Conservation (phyloP, 1,284 basidiomycete species). For the Cutaneotrichosporon sp. region DNA sequence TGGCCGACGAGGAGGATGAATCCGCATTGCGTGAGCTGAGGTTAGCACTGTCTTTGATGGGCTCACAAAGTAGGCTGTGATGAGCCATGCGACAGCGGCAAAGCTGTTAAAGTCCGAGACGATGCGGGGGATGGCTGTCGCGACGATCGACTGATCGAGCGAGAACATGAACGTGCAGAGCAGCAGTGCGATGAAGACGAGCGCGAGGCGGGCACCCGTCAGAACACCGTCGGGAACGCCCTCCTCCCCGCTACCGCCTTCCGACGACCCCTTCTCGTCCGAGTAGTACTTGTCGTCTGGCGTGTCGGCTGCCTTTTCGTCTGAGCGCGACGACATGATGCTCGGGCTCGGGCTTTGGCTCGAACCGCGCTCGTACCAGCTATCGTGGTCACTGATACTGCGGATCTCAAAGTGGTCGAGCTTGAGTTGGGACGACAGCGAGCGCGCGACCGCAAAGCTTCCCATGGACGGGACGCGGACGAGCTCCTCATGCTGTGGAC, state of each 20-base stretch:
- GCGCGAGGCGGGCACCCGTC: slow-evolving; percentile 30
- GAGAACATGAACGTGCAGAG: slow-evolving; percentile 42
- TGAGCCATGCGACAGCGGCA: slow-evolving; percentile 53
- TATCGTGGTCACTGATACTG: background rate
- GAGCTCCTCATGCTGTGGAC: background rate
- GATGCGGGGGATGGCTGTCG: slow-evolving; percentile 55
- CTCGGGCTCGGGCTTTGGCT: background rate
- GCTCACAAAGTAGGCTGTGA: slow-evolving; percentile 56
- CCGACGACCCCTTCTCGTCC: background rate
- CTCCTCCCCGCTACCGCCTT: background rate
- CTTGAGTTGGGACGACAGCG: slow-evolving; percentile 8
- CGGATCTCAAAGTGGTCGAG: slow-evolving; percentile 9
- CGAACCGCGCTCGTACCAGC: background rate
- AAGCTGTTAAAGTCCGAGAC: slow-evolving; percentile 55
- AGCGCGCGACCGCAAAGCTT: slow-evolving; percentile 6
- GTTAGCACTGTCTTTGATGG: slow-evolving; percentile 18
- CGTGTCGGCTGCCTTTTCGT: background rate
- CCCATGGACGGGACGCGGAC: slow-evolving; percentile 6
- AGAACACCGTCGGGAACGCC: slow-evolving; percentile 29
- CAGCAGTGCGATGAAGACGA: slow-evolving; percentile 44
- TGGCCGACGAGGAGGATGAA: slow-evolving; percentile 54
- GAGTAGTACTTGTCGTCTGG: slow-evolving; percentile 2
- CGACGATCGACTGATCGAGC: slow-evolving; percentile 48
- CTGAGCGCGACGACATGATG: background rate
- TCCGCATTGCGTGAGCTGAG: slow-evolving; percentile 48